Conservation (phyloP, 345 rosid genomes). For the Syzygium grande region DNA sequence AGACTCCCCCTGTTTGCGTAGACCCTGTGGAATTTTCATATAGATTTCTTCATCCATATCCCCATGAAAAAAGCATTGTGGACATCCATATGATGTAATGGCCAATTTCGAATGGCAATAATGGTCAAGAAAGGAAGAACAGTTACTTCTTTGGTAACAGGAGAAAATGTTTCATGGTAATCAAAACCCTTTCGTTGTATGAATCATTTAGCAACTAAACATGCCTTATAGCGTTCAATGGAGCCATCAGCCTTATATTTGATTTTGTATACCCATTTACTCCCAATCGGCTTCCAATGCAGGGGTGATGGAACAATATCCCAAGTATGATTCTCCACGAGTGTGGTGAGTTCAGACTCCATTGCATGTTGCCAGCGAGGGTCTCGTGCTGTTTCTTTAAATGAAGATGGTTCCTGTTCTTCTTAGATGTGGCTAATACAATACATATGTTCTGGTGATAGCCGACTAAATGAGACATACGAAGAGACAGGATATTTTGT, state of each 20-base stretch:
- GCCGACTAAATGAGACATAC: no score
- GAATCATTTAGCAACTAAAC: no score
- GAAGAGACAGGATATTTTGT: no score
- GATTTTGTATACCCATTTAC: no score
- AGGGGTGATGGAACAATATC: neutral
- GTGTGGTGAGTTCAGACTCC: neutral
- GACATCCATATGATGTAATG: neutral
- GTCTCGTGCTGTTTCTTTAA: neutral
- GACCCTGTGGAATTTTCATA: neutral
- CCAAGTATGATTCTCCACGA: neutral
- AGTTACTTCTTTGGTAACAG: neutral
- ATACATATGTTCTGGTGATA: no score
- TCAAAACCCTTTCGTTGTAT: no score
- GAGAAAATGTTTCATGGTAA: neutral
- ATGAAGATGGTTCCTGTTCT: neutral
- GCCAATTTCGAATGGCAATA: neutral
- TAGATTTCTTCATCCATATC: neutral
- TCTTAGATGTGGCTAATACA: neutral
- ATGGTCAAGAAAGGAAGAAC: no score
- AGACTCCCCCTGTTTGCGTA: neutral
- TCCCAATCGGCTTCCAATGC: no score
- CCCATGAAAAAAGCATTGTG: neutral
- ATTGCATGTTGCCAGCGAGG: neutral
- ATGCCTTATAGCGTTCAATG: no score
- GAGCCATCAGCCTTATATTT: no score